These are phyloP conservation scores for Syzygium grande DNA, from an alignment of 345 rosid species.

Conservation along the genomic window DNA sequence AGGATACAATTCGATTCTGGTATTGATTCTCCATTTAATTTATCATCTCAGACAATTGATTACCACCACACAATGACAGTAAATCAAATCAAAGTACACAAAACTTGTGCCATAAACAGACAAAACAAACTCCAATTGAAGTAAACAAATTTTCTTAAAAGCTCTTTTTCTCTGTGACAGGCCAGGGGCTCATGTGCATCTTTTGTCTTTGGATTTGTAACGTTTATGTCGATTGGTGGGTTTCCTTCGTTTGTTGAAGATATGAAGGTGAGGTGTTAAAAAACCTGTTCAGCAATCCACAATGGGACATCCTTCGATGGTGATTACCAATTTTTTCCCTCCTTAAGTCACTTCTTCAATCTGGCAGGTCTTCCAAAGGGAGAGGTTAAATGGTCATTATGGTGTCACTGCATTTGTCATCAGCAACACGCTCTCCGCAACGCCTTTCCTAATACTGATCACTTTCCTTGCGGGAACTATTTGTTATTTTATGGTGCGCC, in stretches of 20 bases:
- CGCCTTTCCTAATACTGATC: slow-evolving; percentile 70
- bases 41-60: not conserved
- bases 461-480: slow-evolving; percentile 83
- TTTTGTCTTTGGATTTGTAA: slow-evolving; percentile 89
- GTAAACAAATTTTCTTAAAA: not conserved
- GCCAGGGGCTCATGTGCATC: slow-evolving; percentile 95
- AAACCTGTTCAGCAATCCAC: not conserved
- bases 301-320: not conserved
- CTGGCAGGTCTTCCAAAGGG: slow-evolving; percentile 86
- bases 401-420: slow-evolving; percentile 82
- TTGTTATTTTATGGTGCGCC: slow-evolving; percentile 84
- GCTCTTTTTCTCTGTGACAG: slow-evolving; percentile 22
- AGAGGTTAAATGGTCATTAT: slow-evolving; percentile 90
- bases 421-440: slow-evolving; percentile 84
- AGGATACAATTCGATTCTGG: slow-evolving; percentile 82
- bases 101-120: not conserved
- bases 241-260: slow-evolving; percentile 97
- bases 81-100: not conserved
- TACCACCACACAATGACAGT: not conserved
- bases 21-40: slow-evolving; percentile 12
- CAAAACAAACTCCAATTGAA: not conserved
- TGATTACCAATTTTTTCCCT: not conserved
- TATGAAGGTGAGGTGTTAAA: slow-evolving; percentile 53
- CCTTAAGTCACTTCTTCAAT: not conserved
- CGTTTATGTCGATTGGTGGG: slow-evolving; percentile 98